Conservation (phyloP, 1,139 yeast genomes). For the Wickerhamomyces sp. region DNA sequence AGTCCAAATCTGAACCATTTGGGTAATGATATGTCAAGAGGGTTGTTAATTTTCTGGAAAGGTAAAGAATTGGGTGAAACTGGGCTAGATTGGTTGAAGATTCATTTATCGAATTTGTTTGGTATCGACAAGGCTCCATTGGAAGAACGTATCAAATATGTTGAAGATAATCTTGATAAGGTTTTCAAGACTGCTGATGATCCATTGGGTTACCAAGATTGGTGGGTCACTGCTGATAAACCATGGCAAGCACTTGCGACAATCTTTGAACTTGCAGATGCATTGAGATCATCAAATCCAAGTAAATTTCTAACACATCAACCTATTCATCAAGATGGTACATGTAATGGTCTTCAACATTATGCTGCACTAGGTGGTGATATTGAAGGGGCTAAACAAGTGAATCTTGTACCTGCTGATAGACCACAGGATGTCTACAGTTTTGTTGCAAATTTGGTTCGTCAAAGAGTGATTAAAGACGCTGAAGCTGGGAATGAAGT, state of each 20-base stretch:
- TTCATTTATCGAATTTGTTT: slow-evolving; percentile 82
- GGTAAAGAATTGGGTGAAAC: slow-evolving; percentile 70
- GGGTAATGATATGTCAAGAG: slow-evolving; percentile 89
- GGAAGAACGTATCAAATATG: slow-evolving; percentile 66
- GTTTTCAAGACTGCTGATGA: slow-evolving; percentile 63
- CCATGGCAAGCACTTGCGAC: slow-evolving; percentile 96
- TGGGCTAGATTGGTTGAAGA: slow-evolving; percentile 85
- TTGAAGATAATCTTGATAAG: slow-evolving; percentile 61
- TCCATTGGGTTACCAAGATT: slow-evolving; percentile 56
- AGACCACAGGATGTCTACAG: slow-evolving; percentile 90
- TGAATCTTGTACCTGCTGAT: slow-evolving; percentile 76
- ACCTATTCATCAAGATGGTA: slow-evolving; percentile 97
- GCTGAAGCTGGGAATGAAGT: slow-evolving; percentile 47
- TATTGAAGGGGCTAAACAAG: slow-evolving; percentile 89
- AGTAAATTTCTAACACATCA: slow-evolving; percentile 68
- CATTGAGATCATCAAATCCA: slow-evolving; percentile 69
- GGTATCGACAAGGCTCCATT: slow-evolving; percentile 85
- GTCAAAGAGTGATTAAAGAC: slow-evolving; percentile 50
- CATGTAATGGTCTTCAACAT: slow-evolving; percentile 96
- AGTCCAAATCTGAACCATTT: slow-evolving; percentile 78
- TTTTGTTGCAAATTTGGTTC: slow-evolving; percentile 74
- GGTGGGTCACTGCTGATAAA: slow-evolving; percentile 88
- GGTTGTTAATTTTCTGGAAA: slow-evolving; percentile 82
- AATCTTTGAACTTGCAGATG: slow-evolving; percentile 74
- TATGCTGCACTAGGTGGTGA: slow-evolving; percentile 98